Base-by-base conservation (phyloP, 176 grass and related monocot species). In the Avena atlantica region DNA sequence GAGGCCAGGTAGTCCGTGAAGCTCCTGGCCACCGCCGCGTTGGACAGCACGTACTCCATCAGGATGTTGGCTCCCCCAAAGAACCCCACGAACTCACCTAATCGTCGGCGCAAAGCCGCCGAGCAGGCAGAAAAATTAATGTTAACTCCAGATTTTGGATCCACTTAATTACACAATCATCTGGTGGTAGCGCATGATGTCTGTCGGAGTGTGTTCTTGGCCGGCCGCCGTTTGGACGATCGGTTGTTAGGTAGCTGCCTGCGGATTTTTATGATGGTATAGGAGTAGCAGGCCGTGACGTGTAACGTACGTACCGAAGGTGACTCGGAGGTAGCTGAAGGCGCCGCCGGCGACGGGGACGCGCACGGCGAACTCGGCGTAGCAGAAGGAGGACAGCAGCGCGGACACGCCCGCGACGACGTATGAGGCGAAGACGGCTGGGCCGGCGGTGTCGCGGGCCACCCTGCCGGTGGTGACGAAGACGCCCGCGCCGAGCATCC, bases 21-120 rank as follows among this genome's bases (percentile, higher is more conserved):
- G 86, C 96, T 94, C 83, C 96, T 82, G 17, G 96, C 93, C 79
- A 98, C 96, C 24, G 96, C 96, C 64, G 96, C 96, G 87, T 98
- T 98, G 21, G 96, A 98, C 87, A 98, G 90, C 74, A 98, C 93
- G 88, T 98, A 98, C 79, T 98, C 96, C 94, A 96, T 96, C 78
- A 98, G 86, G 40, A 98, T 88, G 90, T 98, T 98, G 20, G 96
- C 96, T 5, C 96, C 96, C 11, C 93, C 93, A 79, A 96, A 93
- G 92, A 94, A 98, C 51, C 93, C 96, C 73, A 94, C 96, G 55
- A 98, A 91, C 91, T 98, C 96, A 19, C 96, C 96, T 98, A 49
- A 10, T 24, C 20, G 44, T 14, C 23, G 1, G 8, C 45, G 45
- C 45, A 48, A 10, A 48, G 45, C 72, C 7, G 45, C 72, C 7